A percentile compares a stretch with the other conserved stretches of the same genome.
These are phyloP conservation scores for Cajanus cajan DNA, from an alignment of 306 rosid genomes.

Conservation along the genomic window DNA sequence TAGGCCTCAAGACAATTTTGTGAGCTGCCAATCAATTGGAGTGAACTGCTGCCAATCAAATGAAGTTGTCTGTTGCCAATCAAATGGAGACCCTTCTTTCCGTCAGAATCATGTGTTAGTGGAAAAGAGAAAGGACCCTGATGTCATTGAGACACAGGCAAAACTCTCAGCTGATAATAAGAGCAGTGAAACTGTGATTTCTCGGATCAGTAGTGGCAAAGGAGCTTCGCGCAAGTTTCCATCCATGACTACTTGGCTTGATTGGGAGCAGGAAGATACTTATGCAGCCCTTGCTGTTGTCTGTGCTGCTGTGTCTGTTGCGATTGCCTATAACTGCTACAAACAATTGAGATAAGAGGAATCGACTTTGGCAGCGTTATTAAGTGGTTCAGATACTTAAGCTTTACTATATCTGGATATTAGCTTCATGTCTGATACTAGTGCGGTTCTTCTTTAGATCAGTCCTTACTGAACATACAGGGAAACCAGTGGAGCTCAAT, in stretches of 20 bases:
- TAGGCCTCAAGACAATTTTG: not conserved
- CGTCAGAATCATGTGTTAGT: constrained; percentile 42
- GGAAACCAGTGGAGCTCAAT: constrained; percentile 11
- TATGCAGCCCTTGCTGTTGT: constrained; percentile 77
- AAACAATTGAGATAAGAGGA: constrained; percentile 53
- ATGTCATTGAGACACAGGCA: constrained; percentile 41
- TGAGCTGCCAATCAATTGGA: not conserved
- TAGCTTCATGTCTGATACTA: constrained; percentile 12
- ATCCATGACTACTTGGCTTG: constrained; percentile 73
- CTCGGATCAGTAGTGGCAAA: constrained; percentile 53
- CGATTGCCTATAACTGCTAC: constrained; percentile 81
- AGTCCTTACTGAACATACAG: not conserved
- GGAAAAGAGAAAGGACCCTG: constrained; percentile 39
- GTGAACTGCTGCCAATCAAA: constrained; percentile 32
- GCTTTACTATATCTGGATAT: not conserved
- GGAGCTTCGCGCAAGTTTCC: constrained; percentile 53
- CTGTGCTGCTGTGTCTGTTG: constrained; percentile 82
- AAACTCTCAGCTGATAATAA: constrained; percentile 44
- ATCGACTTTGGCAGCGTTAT: constrained; percentile 21
- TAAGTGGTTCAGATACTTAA: constrained; percentile 10
- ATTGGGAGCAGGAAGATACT: constrained; percentile 93
- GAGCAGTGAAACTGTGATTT: constrained; percentile 38
- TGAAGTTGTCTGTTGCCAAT: constrained; percentile 61
- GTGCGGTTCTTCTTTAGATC: constrained; percentile 24
- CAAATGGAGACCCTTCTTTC: constrained; percentile 47